A percentile compares a stretch with the other conserved stretches of the same genome.
phyloP scores from a whole-genome alignment of 345 rosid genomes.

The Acer campestre region DNA sequence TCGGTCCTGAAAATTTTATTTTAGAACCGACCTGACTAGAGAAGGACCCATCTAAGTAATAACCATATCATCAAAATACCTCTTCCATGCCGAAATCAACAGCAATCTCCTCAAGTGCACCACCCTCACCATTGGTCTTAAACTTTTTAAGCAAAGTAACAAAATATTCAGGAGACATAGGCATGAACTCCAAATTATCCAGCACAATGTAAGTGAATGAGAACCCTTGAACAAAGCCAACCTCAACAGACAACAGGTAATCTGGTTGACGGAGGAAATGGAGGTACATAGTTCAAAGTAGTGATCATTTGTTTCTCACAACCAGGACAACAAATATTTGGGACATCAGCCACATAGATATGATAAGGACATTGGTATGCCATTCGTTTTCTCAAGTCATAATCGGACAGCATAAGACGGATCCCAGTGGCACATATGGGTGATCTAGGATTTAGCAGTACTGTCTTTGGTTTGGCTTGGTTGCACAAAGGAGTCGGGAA shows the following conservation, averaged over 20 bases:
- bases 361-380: fast-evolving
- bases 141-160: slow-evolving; percentile 21
- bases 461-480: neutral
- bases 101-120: slow-evolving; percentile 7
- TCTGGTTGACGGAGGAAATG: neutral
- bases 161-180: slow-evolving; percentile 15
- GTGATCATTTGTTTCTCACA: neutral
- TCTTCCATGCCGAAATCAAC: slow-evolving; percentile 21
- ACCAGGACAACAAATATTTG: neutral
- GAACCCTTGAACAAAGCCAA: slow-evolving; percentile 17
- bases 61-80: slow-evolving; percentile 9
- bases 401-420: neutral
- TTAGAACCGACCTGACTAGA: too few species aligned
- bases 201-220: slow-evolving; percentile 2
- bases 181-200: slow-evolving; percentile 19
- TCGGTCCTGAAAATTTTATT: too few species aligned
- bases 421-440: neutral
- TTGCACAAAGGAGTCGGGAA: neutral
- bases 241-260: neutral
- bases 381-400: neutral
- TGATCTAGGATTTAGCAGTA: neutral
- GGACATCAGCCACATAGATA: neutral
- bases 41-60: too few species aligned
- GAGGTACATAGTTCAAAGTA: neutral
- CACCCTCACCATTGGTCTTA: slow-evolving; percentile 11